Base-by-base conservation (phyloP, 106 monocot genomes). In the Ottelia alismoides region DNA sequence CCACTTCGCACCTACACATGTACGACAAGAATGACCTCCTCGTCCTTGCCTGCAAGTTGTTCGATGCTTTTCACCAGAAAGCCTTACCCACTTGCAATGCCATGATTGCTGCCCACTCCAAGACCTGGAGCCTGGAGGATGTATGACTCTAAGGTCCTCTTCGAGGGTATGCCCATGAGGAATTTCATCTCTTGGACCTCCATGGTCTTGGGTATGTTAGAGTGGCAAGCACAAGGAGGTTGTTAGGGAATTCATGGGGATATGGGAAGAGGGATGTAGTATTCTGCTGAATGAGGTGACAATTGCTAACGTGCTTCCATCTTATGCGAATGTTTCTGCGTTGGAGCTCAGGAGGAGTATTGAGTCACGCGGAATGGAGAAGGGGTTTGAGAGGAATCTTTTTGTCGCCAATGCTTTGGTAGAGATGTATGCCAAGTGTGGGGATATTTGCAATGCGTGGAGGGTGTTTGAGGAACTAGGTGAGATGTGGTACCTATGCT, bases 351-450 rank as follows among this genome's bases (percentile, higher is more conserved):
- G 83, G 5, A 52, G 49, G 74, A 80, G 52, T 71, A 72, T 89
- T 12, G 80, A 89, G 25, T 35, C 1, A 28, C 84, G 70, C 27
- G 80, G 71, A 3, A 69, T 66, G 68, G 61, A 55, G 52, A 73
- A 72, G 11, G 69, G 71, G 31, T 58, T 76, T 0, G 2, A 50
- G 7, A 65, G 52, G 31, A 89, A 89, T 51, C 21, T 77, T 61
- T 80, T 74, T 25, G 83, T 89, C 25, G 22, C 59, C 21, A 89
- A 80, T 62, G 83, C 83, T 2, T 49, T 89, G 58, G 18, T 89
- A 55, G 83, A 83, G 69, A 83, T 89, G 83, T 84, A 80, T 32
- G 83, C 74, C 11, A 89, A 84, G 49, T 89, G 89, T 17, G 83
- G 89, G 20, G 60, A 50, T 45, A 69, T 89, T 17, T 55, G 51